Conservation (phyloP, 2,329 filamentous ascomycete species). For the Talaromyces sp. region DNA sequence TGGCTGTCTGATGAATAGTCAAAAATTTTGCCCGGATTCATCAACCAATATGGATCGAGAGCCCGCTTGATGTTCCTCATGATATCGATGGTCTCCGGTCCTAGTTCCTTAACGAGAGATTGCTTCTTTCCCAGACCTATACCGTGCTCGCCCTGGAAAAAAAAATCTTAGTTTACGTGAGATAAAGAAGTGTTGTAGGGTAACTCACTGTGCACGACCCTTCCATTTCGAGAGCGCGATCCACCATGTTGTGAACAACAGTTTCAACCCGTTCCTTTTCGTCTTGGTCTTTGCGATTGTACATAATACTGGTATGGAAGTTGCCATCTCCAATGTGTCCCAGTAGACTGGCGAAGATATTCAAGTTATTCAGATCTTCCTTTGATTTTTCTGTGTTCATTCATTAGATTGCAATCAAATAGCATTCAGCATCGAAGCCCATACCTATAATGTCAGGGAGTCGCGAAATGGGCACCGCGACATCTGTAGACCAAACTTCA, state of each 20-base stretch:
- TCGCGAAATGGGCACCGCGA: constrained; percentile 57
- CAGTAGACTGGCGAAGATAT: constrained; percentile 79
- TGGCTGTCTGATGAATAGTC: constrained; percentile 45
- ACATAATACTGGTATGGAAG: constrained; percentile 91
- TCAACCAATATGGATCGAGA: constrained; percentile 78
- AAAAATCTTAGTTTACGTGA: neutral
- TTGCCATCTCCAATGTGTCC: constrained; percentile 93
- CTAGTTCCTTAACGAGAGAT: constrained; percentile 72
- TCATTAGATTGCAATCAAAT: constrained; percentile 8
- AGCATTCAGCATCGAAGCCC: neutral
- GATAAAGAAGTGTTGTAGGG: neutral
- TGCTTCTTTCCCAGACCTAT: constrained; percentile 84
- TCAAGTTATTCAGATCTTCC: constrained; percentile 80
- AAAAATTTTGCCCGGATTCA: constrained; percentile 92
- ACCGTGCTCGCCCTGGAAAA: constrained; percentile 65
- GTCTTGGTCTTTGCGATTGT: constrained; percentile 63
- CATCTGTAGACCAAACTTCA: constrained; percentile 60
- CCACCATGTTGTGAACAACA: constrained; percentile 85
- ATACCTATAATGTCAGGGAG: constrained; percentile 58
- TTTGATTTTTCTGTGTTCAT: constrained; percentile 68
- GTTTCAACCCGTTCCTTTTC: constrained; percentile 73
- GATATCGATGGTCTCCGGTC: constrained; percentile 71
- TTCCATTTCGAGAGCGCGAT: constrained; percentile 88
- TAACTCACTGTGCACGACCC: constrained; percentile 69
- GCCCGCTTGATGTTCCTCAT: constrained; percentile 83